A percentile compares a stretch with the other conserved stretches of the same genome.
Conservation (phyloP, 2,329 filamentous ascomycete genomes). For the Ceratocystis destructans region DNA sequence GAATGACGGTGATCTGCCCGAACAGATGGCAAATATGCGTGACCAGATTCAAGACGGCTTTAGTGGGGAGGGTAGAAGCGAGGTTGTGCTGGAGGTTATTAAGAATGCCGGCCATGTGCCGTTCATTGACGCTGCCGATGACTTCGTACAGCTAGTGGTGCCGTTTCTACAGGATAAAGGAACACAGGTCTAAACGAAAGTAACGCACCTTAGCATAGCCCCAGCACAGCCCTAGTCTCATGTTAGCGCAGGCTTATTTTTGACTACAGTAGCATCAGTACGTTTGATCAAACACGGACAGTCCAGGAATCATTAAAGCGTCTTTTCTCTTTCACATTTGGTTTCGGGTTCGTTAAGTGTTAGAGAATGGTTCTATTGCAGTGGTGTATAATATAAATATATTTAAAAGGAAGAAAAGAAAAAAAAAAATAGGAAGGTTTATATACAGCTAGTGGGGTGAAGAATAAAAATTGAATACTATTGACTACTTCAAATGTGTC, state of each 20-base stretch:
- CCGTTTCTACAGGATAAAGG: constrained; percentile 21
- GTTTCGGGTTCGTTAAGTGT: no score
- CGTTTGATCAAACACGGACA: no score
- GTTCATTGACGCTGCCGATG: constrained; percentile 28
- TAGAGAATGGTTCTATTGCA: background rate
- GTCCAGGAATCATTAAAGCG: no score
- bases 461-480: background rate
- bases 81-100: constrained; percentile 27
- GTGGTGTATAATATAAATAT: background rate
- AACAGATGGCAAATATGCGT: constrained; percentile 29
- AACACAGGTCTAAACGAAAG: no score
- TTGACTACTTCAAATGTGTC: constrained; percentile 1
- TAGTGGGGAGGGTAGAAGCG: constrained; percentile 22
- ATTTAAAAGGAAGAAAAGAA: background rate
- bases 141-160: constrained; percentile 24
- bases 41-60: constrained; percentile 27
- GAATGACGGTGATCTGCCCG: constrained; percentile 30
- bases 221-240: no score
- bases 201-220: no score
- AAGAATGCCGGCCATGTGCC: constrained; percentile 29
- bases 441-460: background rate
- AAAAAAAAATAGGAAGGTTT: background rate
- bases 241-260: no score
- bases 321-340: no score
- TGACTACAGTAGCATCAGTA: no score